These are phyloP conservation scores for Leccinum subfulvum DNA, from an alignment of 1,284 basidiomycete genomes.

Conservation along the genomic window DNA sequence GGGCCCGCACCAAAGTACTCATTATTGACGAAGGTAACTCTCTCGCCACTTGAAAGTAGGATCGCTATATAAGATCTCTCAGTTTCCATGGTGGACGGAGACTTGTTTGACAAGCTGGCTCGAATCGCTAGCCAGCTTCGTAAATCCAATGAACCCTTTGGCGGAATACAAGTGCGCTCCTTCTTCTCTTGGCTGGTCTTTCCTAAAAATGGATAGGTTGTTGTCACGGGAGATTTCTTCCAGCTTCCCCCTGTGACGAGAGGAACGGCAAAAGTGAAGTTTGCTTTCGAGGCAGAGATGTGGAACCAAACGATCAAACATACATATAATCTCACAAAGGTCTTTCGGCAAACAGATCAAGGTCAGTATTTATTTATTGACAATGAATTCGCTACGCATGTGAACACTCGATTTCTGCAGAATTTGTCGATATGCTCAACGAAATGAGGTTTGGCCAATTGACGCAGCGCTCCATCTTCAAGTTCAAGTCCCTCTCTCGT, in stretches of 20 bases:
- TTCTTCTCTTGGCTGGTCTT: background rate
- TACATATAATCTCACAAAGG: conserved; percentile 60
- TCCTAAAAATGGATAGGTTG: conserved; percentile 46
- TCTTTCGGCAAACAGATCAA: conserved; percentile 68
- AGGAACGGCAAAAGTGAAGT: conserved; percentile 45
- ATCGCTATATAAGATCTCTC: conserved; percentile 1
- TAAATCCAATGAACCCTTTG: conserved; percentile 66
- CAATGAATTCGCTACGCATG: background rate
- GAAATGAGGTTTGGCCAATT: conserved; percentile 87
- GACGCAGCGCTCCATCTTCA: conserved; percentile 50
- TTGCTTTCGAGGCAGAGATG: conserved; percentile 81
- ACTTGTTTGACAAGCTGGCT: conserved; percentile 82
- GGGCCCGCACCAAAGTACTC: conserved; percentile 74
- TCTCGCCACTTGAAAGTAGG: background rate
- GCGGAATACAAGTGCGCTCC: conserved; percentile 78
- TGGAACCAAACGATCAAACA: conserved; percentile 65
- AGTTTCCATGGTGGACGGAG: conserved; percentile 94
- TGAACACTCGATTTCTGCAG: conserved; percentile 38
- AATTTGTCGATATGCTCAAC: conserved; percentile 87
- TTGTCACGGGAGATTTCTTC: conserved; percentile 90
- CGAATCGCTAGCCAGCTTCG: conserved; percentile 66
- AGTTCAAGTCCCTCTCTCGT: conserved; percentile 64
- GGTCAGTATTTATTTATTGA: conserved; percentile 36
- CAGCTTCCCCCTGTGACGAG: conserved; percentile 88
- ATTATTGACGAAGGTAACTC: conserved; percentile 86